Evolutionary conservation across 192 early-diverging fungal species (phyloP).

Genomic region (Rhizophagus sp.): DNA sequence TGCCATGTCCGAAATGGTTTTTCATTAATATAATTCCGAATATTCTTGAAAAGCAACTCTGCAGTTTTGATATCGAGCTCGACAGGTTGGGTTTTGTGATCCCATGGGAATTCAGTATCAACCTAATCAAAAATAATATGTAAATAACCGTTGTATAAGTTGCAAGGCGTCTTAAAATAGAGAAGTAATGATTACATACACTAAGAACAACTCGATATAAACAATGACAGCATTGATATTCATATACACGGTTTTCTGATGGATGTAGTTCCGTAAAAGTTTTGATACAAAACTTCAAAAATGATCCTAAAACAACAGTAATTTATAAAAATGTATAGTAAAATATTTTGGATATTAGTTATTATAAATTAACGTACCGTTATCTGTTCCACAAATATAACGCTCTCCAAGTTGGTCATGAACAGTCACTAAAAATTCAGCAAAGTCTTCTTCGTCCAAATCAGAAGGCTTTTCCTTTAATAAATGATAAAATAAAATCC

Average conservation of each 20-base stretch:
- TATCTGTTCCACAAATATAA: conserved; percentile 57
- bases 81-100: conserved; percentile 50
- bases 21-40: conserved; percentile 16
- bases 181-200: conserved; percentile 37
- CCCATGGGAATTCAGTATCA: conserved; percentile 49
- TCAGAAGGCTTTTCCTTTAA: background rate
- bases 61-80: conserved; percentile 58
- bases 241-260: conserved; percentile 44
- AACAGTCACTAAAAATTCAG: conserved; percentile 44
- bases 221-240: conserved; percentile 71
- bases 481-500: conserved; percentile 18
- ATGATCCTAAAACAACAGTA: conserved; percentile 39
- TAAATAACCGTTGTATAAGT: background rate
- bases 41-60: conserved; percentile 17
- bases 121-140: conserved; percentile 30
- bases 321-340: background rate
- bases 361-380: conserved; percentile 38
- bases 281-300: conserved; percentile 46
- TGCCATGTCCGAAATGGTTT: conserved; percentile 1
- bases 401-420: conserved; percentile 64
- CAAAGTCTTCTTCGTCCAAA: background rate
- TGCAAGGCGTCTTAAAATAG: background rate
- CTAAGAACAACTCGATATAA: conserved; percentile 60
- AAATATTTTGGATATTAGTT: background rate
- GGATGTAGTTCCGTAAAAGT: conserved; percentile 41